phyloP scores from a whole-genome alignment of 306 rosid species.

The Alnus rubra region DNA sequence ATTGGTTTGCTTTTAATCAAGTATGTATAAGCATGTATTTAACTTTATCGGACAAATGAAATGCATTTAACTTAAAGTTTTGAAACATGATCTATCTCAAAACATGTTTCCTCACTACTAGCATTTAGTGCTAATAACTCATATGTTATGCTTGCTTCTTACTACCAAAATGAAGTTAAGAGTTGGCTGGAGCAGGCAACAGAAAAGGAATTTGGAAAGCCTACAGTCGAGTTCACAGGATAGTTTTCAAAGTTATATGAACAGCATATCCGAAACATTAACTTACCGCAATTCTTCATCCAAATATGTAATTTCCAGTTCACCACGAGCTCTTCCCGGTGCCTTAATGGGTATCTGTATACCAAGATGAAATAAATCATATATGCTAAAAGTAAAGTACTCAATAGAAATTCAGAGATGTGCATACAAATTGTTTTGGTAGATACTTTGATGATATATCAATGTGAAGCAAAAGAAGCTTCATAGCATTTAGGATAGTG shows the following conservation, averaged over 20 bases:
- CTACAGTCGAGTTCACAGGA: background rate
- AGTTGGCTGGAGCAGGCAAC: background rate
- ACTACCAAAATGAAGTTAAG: background rate
- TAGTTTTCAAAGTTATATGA: background rate
- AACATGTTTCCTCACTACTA: background rate
- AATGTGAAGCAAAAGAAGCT: background rate
- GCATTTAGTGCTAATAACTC: background rate
- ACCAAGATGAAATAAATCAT: slow-evolving; percentile 20
- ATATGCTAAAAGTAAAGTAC: background rate
- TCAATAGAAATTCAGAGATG: slow-evolving; percentile 20
- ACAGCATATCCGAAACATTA: slow-evolving; percentile 5
- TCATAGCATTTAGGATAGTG: background rate
- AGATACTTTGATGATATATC: background rate
- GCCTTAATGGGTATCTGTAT: slow-evolving; percentile 82
- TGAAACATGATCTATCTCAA: background rate
- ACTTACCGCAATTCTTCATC: slow-evolving; percentile 90
- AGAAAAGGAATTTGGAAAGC: background rate
- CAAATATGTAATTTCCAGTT: slow-evolving; percentile 78
- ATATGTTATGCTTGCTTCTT: background rate
- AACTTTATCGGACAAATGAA: too few species aligned
- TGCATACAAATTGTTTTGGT: background rate
- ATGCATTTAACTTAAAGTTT: background rate
- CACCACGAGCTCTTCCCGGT: slow-evolving; percentile 91
- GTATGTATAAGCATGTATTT: too few species aligned
- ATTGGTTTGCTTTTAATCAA: background rate